These are phyloP conservation scores for Fusarium sterilihyphosum DNA, from an alignment of 2,329 filamentous ascomycete species.

Conservation along the genomic window DNA sequence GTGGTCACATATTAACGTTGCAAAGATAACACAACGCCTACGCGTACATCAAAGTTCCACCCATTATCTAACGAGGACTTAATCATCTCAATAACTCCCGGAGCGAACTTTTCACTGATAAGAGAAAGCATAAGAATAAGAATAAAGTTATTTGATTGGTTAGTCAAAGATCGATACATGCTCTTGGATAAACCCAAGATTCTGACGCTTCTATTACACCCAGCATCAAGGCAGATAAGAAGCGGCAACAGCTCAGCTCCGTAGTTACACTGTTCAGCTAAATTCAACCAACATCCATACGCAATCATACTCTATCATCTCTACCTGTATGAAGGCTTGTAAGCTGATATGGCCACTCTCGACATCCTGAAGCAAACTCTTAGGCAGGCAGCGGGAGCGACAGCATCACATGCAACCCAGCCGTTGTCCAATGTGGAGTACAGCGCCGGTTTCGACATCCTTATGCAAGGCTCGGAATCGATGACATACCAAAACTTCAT, in stretches of 20 bases:
- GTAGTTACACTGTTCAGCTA: neutral
- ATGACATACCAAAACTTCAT: neutral
- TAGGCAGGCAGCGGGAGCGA: neutral
- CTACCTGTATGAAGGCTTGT: rapidly evolving
- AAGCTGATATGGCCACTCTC: neutral
- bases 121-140: neutral
- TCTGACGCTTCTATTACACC: neutral
- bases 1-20: neutral
- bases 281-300: neutral
- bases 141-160: neutral
- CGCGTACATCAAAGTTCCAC: neutral
- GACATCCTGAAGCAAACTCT: neutral
- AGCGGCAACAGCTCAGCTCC: neutral
- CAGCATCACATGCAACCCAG: neutral
- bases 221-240: neutral
- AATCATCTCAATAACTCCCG: neutral
- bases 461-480: neutral
- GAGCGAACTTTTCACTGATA: neutral
- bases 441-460: neutral
- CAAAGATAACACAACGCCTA: neutral
- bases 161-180: neutral
- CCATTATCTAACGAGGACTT: neutral
- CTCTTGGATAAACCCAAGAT: neutral
- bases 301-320: neutral
- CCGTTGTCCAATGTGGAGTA: neutral